These are phyloP conservation scores for Fusarium burgessii DNA, from an alignment of 2,329 filamentous ascomycete genomes.

Conservation along the genomic window DNA sequence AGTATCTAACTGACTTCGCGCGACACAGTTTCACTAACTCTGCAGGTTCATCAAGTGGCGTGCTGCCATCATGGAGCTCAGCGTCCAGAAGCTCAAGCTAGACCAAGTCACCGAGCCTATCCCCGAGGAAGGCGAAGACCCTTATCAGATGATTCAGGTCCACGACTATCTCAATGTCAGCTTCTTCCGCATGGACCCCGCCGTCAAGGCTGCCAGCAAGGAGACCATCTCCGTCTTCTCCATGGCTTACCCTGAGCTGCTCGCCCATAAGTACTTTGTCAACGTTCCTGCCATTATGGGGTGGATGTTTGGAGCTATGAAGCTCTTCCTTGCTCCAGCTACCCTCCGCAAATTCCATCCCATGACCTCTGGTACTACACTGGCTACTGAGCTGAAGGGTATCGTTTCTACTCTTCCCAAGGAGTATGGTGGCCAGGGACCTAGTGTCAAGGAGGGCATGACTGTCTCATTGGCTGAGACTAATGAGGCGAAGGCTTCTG, in stretches of 20 bases:
- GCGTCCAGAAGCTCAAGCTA: conserved; percentile 79
- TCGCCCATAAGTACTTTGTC: conserved; percentile 91
- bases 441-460: conserved; percentile 54
- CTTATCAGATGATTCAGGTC: conserved; percentile 91
- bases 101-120: conserved; percentile 75
- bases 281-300: conserved; percentile 94
- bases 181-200: conserved; percentile 84
- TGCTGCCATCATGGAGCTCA: conserved; percentile 89
- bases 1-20: conserved; percentile 51
- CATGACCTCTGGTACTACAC: conserved; percentile 76
- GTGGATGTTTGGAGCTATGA: conserved; percentile 82
- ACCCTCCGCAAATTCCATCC: conserved; percentile 85
- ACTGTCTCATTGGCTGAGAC: conserved; percentile 47
- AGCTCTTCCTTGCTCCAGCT: conserved; percentile 78
- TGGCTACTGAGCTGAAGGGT: conserved; percentile 70
- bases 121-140: conserved; percentile 79
- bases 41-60: conserved; percentile 89
- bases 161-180: conserved; percentile 93
- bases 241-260: conserved; percentile 87
- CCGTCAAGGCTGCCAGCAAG: conserved; percentile 79
- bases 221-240: conserved; percentile 86
- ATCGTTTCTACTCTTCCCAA: conserved; percentile 76
- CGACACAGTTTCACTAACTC: conserved; percentile 20
- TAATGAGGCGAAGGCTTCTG: conserved; percentile 6
- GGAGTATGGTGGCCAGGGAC: conserved; percentile 82